Percentiles rank a stretch among this genome's conserved stretches.
Evolutionary conservation across 2,329 filamentous ascomycete genomes (phyloP).

Genomic region (Curvularia verruculosa): DNA sequence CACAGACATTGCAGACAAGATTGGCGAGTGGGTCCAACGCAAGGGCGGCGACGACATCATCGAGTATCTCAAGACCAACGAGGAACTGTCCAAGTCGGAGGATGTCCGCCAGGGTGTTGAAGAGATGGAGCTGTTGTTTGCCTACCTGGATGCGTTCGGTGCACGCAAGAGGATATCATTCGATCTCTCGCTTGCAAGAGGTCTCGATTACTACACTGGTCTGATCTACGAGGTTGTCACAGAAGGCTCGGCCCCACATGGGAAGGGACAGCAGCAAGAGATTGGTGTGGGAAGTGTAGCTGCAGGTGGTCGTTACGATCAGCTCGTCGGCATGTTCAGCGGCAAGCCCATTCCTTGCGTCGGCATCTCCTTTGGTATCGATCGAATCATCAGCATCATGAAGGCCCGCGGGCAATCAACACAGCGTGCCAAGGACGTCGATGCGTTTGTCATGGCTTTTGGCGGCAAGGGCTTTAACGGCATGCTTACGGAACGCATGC

Average conservation of each 20-base stretch:
- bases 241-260: conserved; percentile 69
- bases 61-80: conserved; percentile 35
- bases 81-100: conserved; percentile 60
- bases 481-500: conserved; percentile 82
- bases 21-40: conserved; percentile 80
- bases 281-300: conserved; percentile 87
- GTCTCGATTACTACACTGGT: conserved; percentile 91
- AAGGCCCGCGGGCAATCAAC: conserved; percentile 74
- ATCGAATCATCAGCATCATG: conserved; percentile 92
- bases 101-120: conserved; percentile 76
- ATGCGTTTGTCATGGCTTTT: conserved; percentile 95
- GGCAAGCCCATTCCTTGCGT: conserved; percentile 91
- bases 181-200: conserved; percentile 86
- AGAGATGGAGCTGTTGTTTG: conserved; percentile 81
- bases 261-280: conserved; percentile 42
- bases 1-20: conserved; percentile 78
- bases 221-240: conserved; percentile 90
- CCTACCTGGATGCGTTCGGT: conserved; percentile 79
- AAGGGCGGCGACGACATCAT: conserved; percentile 79
- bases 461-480: conserved; percentile 85
- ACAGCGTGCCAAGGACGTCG: conserved; percentile 73
- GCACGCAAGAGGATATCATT: conserved; percentile 79
- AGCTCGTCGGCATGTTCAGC: conserved; percentile 92
- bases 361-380: conserved; percentile 91
- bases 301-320: conserved; percentile 89